A percentile compares a stretch with the other conserved stretches of the same genome.
These are phyloP conservation scores for Lotus japonicus DNA, from an alignment of 306 rosid genomes.

Conservation along the genomic window DNA sequence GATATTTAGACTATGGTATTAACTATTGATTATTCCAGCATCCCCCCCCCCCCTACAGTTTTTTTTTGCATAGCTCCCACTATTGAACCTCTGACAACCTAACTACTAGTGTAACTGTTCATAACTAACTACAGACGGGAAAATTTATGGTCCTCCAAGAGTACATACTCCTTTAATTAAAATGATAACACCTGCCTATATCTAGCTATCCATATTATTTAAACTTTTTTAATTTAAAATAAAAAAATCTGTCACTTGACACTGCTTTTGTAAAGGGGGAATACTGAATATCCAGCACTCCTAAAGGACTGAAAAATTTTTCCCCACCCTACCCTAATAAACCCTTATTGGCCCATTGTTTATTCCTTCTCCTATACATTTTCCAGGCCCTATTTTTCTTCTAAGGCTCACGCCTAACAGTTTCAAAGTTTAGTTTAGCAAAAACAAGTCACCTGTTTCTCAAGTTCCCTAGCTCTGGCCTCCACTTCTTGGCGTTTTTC, in stretches of 20 bases:
- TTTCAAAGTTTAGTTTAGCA: slow-evolving; percentile 6
- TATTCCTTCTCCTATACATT: background rate
- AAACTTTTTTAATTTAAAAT: too few species aligned
- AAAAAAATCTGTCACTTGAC: too few species aligned
- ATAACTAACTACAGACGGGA: too few species aligned
- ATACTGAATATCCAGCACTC: too few species aligned
- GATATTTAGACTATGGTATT: background rate
- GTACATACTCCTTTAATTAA: too few species aligned
- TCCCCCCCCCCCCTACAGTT: background rate
- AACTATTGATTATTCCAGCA: background rate
- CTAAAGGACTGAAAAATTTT: too few species aligned
- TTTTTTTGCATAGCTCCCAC: too few species aligned
- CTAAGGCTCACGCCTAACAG: background rate
- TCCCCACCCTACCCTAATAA: background rate
- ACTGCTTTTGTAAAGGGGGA: too few species aligned
- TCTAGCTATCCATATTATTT: too few species aligned
- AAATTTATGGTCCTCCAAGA: too few species aligned
- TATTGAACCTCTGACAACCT: background rate
- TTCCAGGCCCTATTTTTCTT: background rate
- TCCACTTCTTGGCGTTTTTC: slow-evolving; percentile 79
- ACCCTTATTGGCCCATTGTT: background rate
- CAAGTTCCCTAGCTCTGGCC: slow-evolving; percentile 85
- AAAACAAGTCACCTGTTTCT: slow-evolving; percentile 71
- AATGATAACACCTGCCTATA: too few species aligned
- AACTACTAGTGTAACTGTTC: background rate